Conservation (phyloP, 345 rosid genomes). For the Populus euphratica region DNA sequence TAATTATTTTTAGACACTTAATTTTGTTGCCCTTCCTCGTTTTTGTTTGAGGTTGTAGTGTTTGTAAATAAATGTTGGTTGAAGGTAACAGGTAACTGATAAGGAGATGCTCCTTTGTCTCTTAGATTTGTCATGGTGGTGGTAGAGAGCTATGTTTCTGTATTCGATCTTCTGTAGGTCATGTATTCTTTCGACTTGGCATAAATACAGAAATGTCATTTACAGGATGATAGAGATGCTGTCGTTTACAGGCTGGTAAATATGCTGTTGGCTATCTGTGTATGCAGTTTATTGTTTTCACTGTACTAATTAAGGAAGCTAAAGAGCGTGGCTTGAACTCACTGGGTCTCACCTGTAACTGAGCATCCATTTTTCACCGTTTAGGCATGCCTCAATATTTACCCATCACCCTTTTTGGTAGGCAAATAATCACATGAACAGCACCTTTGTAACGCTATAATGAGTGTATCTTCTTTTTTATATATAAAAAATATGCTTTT, state of each 20-base stretch:
- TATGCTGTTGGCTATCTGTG: not conserved
- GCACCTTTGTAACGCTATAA: no score
- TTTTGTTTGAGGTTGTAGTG: constrained; percentile 1
- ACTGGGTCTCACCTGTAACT: not conserved
- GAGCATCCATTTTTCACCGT: no score
- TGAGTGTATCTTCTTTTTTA: no score
- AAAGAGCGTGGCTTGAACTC: not conserved
- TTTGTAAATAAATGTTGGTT: constrained; percentile 31
- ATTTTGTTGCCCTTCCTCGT: not conserved
- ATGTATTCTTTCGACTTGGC: not conserved
- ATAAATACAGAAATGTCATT: not conserved
- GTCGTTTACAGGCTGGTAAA: not conserved
- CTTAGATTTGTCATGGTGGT: not conserved
- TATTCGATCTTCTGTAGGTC: not conserved
- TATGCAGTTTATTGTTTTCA: not conserved
- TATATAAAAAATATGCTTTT: no score
- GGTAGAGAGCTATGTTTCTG: not conserved
- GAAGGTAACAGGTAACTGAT: constrained; percentile 15
- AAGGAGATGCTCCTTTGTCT: not conserved
- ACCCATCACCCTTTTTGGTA: no score
- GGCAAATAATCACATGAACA: no score
- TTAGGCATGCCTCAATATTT: no score
- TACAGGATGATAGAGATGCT: not conserved
- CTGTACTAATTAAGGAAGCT: not conserved
- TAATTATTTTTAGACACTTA: constrained; percentile 12